A percentile compares a stretch with the other conserved stretches of the same genome.
Conservation (phyloP, 305 asterid genomes). For the Salvia sclarea region DNA sequence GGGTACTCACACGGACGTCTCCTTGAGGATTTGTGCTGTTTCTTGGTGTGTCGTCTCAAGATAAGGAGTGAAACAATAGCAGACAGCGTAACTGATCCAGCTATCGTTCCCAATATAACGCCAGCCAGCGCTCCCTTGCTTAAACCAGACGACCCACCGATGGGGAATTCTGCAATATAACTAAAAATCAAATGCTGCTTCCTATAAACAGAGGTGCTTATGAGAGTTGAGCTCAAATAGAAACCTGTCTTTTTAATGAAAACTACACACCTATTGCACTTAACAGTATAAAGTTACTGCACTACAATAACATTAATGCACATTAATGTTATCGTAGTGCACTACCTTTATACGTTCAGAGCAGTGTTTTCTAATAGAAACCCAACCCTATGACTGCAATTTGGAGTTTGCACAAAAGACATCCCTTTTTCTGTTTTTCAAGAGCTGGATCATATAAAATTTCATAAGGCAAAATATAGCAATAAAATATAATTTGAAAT, state of each 20-base stretch:
- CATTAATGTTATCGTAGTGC: too few relatives aligned
- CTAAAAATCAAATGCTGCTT: conserved; percentile 25
- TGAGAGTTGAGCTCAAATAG: too few relatives aligned
- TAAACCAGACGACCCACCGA: conserved; percentile 48
- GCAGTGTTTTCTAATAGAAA: too few relatives aligned
- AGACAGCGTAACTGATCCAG: conserved; percentile 68
- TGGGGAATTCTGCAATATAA: conserved; percentile 53
- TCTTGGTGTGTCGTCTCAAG: conserved; percentile 55
- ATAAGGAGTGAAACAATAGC: conserved; percentile 64
- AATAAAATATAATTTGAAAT: not conserved
- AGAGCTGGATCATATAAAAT: too few relatives aligned
- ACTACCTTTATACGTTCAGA: too few relatives aligned
- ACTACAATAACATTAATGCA: too few relatives aligned
- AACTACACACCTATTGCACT: too few relatives aligned
- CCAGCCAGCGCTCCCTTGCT: conserved; percentile 91
- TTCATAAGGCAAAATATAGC: not conserved
- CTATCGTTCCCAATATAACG: conserved; percentile 74
- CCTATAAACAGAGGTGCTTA: not conserved
- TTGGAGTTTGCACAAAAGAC: too few relatives aligned
- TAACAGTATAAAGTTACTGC: too few relatives aligned
- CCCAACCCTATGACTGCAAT: too few relatives aligned
- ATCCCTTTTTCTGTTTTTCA: too few relatives aligned
- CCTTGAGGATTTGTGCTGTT: conserved; percentile 47
- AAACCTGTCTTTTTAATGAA: too few relatives aligned
- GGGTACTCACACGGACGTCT: conserved; percentile 68